Evolutionary conservation across 2,329 filamentous ascomycete species (phyloP), one percentile per base, ranked within the genome.

Genomic region (Penicillium sp.): DNA sequence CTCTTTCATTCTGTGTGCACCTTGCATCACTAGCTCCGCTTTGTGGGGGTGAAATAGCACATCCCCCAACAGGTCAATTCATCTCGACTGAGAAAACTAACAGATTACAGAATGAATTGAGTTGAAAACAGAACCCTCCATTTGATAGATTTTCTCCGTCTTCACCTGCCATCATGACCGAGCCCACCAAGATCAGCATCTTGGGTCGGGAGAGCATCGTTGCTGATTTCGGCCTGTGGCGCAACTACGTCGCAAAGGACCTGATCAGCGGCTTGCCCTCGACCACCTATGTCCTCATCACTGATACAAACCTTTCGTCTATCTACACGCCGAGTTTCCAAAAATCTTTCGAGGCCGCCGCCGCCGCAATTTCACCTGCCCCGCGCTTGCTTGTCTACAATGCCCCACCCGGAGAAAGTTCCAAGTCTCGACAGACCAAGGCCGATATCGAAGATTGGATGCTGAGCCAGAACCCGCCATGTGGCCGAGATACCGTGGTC

Each of bases 381-480:
- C 84, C 87, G 8, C 88, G 93, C 45, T 86, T 99, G 30, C 86
- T 99, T 65, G 90, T 90, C 52, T 95, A 97, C 77, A 84, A 87
- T 68, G 93, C 97, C 62, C 88, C 93, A 2, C 95, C 95, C 0
- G 95, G 95, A 61, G 95, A 99, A 81, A 91, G 88, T 61, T 97
- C 93, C 56, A 99, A 99, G 79, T 92, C 91, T 68, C 87, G 95
- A 65, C 89, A 93, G 75, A 97, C 93, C 55, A 98, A 98, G 79
- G 93, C 90, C 49, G 90, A 94, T 70, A 93, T 99, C 56, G 95
- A 99, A 77, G 95, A 99, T 78, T 99, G 95, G 95, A 89, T 99
- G 86, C 83, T 98, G 61, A 86, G 88, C 68, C 87, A 97, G 71
- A 88, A 89, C 55, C 80, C 80, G n/a, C 80, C 80, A 89, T 99